Conservation (phyloP, 768 basidiomycete species). For the Russula abietina region DNA sequence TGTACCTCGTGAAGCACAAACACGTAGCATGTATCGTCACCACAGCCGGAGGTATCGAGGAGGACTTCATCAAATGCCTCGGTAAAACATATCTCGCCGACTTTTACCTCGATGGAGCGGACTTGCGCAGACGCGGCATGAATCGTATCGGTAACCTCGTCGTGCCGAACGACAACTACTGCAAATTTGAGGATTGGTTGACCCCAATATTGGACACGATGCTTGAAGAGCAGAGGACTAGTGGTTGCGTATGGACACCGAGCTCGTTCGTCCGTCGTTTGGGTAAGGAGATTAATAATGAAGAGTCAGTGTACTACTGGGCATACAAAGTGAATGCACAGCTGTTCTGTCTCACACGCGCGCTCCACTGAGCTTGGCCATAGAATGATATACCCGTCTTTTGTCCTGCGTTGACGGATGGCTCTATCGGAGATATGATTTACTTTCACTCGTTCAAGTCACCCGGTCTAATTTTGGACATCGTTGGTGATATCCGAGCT, state of each 20-base stretch:
- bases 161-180: constrained; percentile 98
- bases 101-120: constrained; percentile 87
- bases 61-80: constrained; percentile 98
- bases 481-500: constrained; percentile 87
- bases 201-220: constrained; percentile 86
- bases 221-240: constrained; percentile 78
- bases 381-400: constrained; percentile 99
- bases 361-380: constrained; percentile 26
- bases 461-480: constrained; percentile 83
- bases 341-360: constrained; percentile 19
- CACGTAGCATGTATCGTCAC: constrained; percentile 89
- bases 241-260: constrained; percentile 79
- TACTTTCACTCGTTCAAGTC: constrained; percentile 95
- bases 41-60: constrained; percentile 96
- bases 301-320: constrained; percentile 98
- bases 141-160: constrained; percentile 96
- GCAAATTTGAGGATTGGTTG: constrained; percentile 99
- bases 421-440: constrained; percentile 97
- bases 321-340: constrained; percentile 82
- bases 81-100: constrained; percentile 95
- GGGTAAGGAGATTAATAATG: constrained; percentile 97
- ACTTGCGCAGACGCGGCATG: constrained; percentile 82
- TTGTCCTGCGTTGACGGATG: constrained; percentile 96
- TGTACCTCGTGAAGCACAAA: constrained; percentile 88
- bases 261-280: constrained; percentile 86